Conservation (phyloP, 257 asterid genomes). For the Prunella vulgaris region DNA sequence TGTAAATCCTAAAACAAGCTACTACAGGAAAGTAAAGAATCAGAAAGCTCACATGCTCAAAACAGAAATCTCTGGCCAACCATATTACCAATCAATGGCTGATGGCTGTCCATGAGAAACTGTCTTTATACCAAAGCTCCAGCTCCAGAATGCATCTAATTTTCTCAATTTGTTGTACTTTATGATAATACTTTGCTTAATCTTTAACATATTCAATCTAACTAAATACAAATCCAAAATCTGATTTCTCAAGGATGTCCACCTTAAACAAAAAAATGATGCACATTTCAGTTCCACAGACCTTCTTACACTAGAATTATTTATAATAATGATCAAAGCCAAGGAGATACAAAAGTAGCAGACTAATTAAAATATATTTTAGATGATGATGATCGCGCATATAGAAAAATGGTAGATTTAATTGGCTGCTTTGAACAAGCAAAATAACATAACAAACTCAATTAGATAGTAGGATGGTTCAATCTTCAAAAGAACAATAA, state of each 20-base stretch:
- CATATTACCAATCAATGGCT: background rate
- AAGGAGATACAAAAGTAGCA: background rate
- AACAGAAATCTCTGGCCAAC: background rate
- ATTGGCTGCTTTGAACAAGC: conserved; percentile 1
- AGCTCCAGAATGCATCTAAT: conserved; percentile 8
- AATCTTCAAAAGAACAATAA: background rate
- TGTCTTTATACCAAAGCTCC: background rate
- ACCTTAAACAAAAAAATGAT: background rate
- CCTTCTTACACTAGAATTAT: background rate
- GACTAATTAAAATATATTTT: background rate
- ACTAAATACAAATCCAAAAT: background rate
- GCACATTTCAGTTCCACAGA: background rate
- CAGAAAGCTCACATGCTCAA: background rate
- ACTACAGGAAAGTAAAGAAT: conserved; percentile 5
- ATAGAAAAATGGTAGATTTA: background rate
- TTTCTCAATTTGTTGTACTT: conserved; percentile 4
- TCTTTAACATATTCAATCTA: background rate
- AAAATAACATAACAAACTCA: background rate
- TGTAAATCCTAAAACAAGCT: conserved; percentile 12
- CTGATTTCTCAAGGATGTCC: background rate
- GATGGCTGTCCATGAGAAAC: background rate
- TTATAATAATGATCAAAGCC: background rate
- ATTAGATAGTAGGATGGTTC: background rate
- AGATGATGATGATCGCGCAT: background rate
- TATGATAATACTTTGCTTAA: background rate